These are phyloP conservation scores for Colletotrichum gigasporum DNA, from an alignment of 2,329 filamentous ascomycete species.

Conservation along the genomic window DNA sequence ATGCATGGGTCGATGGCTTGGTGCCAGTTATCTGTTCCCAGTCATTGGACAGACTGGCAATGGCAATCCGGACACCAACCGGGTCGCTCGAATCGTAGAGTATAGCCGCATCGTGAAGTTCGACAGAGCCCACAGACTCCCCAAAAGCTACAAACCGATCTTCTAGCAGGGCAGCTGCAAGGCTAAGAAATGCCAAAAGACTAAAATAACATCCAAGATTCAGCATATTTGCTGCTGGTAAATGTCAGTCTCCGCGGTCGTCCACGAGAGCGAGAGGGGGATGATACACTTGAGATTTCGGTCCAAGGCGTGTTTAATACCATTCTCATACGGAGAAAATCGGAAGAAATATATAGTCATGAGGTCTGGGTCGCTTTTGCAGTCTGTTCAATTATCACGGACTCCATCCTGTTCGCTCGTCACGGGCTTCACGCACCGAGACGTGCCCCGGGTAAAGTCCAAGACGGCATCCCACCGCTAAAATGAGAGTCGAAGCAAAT, in stretches of 20 bases:
- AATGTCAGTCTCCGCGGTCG: too few relatives aligned
- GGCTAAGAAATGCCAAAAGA: background rate
- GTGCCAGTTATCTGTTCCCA: conserved; percentile 18
- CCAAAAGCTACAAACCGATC: conserved; percentile 9
- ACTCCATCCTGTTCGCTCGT: background rate
- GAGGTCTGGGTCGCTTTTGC: too few relatives aligned
- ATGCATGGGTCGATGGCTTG: conserved; percentile 5
- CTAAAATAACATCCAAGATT: background rate
- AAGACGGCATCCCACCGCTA: too few relatives aligned
- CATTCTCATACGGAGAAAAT: too few relatives aligned
- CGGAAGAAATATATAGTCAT: too few relatives aligned
- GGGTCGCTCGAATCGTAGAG: conserved; percentile 5
- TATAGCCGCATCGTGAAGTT: background rate
- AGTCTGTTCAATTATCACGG: too few relatives aligned
- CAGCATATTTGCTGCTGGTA: background rate
- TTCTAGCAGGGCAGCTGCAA: background rate
- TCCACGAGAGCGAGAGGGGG: too few relatives aligned
- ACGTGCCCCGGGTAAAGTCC: background rate
- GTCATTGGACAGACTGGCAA: conserved; percentile 7
- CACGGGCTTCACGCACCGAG: background rate
- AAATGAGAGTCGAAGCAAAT: background rate
- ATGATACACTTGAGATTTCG: background rate
- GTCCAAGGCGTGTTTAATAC: too few relatives aligned
- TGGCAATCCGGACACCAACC: conserved; percentile 18
- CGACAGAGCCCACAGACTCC: background rate